Evolutionary conservation across 192 early-diverging fungal species (phyloP).

Genomic region (Coemansia sp.): DNA sequence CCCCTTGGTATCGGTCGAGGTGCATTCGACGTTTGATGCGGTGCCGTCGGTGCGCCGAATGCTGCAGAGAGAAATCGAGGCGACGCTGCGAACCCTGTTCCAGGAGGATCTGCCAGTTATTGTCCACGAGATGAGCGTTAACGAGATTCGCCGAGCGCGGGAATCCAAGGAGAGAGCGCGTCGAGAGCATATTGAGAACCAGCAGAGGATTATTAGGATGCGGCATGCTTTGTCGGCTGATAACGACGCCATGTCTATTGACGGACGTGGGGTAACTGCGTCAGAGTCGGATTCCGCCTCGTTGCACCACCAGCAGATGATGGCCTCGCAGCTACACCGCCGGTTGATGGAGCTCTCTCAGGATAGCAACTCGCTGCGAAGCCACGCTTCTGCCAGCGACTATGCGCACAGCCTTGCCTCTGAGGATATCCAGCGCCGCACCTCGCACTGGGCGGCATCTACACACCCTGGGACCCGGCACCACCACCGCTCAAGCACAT

Average conservation of each 20-base stretch:
- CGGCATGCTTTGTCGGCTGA: slow-evolving; percentile 15
- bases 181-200: slow-evolving; percentile 60
- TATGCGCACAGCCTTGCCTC: slow-evolving; percentile 2
- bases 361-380: neutral
- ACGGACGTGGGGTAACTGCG: neutral
- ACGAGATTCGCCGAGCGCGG: slow-evolving; percentile 36
- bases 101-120: slow-evolving; percentile 90
- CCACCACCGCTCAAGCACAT: slow-evolving; percentile 32
- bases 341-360: slow-evolving; percentile 37
- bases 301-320: slow-evolving; percentile 16
- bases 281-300: slow-evolving; percentile 12
- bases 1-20: slow-evolving; percentile 87
- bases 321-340: slow-evolving; percentile 44
- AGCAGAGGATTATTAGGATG: slow-evolving; percentile 47
- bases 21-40: slow-evolving; percentile 96
- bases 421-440: neutral
- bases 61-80: slow-evolving; percentile 88
- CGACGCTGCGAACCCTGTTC: slow-evolving; percentile 83
- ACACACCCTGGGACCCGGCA: neutral
- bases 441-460: neutral
- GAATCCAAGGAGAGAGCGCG: slow-evolving; percentile 30
- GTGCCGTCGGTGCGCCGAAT: slow-evolving; percentile 82
- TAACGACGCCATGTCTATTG: neutral
- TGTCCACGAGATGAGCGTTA: slow-evolving; percentile 82
- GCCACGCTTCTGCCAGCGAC: neutral